Percentiles rank a stretch among this genome's conserved stretches.
These are phyloP conservation scores for Curvularia lunata DNA, from an alignment of 2,329 filamentous ascomycete genomes.

Conservation along the genomic window DNA sequence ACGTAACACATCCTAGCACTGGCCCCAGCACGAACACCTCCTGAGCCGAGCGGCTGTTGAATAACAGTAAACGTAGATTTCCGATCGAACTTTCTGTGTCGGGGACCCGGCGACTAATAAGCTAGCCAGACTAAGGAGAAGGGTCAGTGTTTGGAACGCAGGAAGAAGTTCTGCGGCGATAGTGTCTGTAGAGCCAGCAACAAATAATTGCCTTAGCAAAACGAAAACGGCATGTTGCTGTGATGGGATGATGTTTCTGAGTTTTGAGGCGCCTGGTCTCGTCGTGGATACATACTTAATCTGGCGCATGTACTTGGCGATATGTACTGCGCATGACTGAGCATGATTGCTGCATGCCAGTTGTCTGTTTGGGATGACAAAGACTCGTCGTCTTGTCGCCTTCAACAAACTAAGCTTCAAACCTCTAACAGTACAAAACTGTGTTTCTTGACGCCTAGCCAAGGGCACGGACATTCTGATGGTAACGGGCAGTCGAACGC, in stretches of 20 bases:
- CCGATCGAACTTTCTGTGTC: conserved; percentile 10
- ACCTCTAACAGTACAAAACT: not conserved
- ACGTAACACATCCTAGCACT: conserved; percentile 32
- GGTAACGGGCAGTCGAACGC: not conserved
- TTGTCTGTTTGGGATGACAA: not conserved
- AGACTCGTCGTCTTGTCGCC: not conserved
- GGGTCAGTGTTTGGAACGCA: conserved; percentile 6
- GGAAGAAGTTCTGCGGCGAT: conserved; percentile 1
- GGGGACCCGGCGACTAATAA: conserved; percentile 2
- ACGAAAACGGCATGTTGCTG: no score
- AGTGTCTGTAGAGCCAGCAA: conserved; percentile 9
- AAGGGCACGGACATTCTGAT: not conserved
- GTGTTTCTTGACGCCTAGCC: not conserved
- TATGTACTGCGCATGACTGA: not conserved
- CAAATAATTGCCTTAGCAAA: no score
- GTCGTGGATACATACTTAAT: conserved; percentile 3
- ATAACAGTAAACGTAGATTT: conserved; percentile 24
- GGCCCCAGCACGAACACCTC: conserved; percentile 17
- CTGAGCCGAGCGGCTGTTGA: conserved; percentile 20
- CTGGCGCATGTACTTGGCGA: not conserved
- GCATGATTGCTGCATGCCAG: not conserved
- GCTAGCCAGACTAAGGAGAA: not conserved
- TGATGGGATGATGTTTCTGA: not conserved
- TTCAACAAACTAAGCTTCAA: not conserved
- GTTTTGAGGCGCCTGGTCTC: not conserved